These are phyloP conservation scores for Blastobotrys americana DNA, from an alignment of 805 yeast genomes.

Conservation along the genomic window DNA sequence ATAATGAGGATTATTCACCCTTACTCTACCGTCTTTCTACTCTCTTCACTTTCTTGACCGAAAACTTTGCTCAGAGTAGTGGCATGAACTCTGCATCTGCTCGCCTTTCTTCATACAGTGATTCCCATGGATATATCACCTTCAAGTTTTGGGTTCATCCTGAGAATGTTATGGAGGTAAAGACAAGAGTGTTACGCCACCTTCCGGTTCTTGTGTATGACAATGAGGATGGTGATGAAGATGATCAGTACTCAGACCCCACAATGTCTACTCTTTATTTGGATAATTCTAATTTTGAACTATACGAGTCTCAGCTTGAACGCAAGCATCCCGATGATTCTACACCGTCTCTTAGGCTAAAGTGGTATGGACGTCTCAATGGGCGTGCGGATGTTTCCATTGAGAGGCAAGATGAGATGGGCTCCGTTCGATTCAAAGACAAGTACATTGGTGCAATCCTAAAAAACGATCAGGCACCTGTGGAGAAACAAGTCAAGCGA, in stretches of 20 bases:
- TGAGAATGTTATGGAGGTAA: slow-evolving; percentile 95
- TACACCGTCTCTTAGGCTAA: slow-evolving; percentile 65
- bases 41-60: slow-evolving; percentile 74
- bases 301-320: slow-evolving; percentile 76
- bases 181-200: slow-evolving; percentile 88
- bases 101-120: slow-evolving; percentile 26
- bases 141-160: slow-evolving; percentile 95
- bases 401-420: slow-evolving; percentile 56
- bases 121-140: slow-evolving; percentile 38
- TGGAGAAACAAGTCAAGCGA: slow-evolving; percentile 50
- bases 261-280: slow-evolving; percentile 80
- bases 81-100: slow-evolving; percentile 33
- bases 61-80: slow-evolving; percentile 44
- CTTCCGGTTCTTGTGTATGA: slow-evolving; percentile 83
- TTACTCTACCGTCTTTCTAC: slow-evolving; percentile 69
- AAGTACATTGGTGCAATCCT: slow-evolving; percentile 74
- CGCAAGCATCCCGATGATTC: slow-evolving; percentile 39
- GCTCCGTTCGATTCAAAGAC: slow-evolving; percentile 62
- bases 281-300: slow-evolving; percentile 73
- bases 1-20: slow-evolving; percentile 92
- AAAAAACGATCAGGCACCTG: slow-evolving; percentile 39
- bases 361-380: slow-evolving; percentile 80
- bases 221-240: slow-evolving; percentile 44
- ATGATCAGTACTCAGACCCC: slow-evolving; percentile 50
- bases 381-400: slow-evolving; percentile 72